A percentile compares a stretch with the other conserved stretches of the same genome.
Evolutionary conservation across 495 filamentous ascomycete genomes (phyloP).

Genomic region (Trichocladium antarcticum): DNA sequence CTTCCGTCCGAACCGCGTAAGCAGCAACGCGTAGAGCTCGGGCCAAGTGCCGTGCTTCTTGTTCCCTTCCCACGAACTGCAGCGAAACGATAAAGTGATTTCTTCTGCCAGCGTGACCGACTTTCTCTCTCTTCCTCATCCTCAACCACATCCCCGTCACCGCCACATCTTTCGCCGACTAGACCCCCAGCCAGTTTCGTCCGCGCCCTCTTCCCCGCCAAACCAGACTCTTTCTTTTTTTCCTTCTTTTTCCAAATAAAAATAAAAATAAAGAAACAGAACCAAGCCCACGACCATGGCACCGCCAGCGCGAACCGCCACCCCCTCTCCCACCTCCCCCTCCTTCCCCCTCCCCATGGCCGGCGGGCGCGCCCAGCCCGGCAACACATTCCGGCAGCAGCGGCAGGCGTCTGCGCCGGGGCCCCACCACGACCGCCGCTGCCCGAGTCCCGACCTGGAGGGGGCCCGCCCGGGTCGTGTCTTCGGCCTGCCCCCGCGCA

Average conservation of each 20-base stretch:
- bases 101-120: not conserved
- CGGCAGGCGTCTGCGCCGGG: not conserved
- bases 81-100: not conserved
- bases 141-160: not conserved
- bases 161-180: not conserved
- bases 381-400: not conserved
- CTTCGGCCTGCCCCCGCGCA: too few relatives aligned
- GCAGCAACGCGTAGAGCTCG: too few relatives aligned
- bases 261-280: not conserved
- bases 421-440: not conserved
- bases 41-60: too few relatives aligned
- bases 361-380: conserved; percentile 5
- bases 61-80: too few relatives aligned
- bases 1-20: not conserved
- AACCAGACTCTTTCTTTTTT: not conserved
- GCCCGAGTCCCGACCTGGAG: not conserved
- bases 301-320: too few relatives aligned
- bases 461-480: too few relatives aligned
- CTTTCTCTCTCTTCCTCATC: not conserved
- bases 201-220: not conserved
- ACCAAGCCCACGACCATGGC: not conserved
- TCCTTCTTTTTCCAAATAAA: not conserved
- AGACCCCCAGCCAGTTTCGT: not conserved
- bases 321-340: too few relatives aligned
- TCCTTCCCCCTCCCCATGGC: conserved; percentile 5